Evolutionary conservation across 2,329 filamentous ascomycete species (phyloP), one percentile per base, ranked within the genome.

Genomic region (Colletotrichum kahawae): DNA sequence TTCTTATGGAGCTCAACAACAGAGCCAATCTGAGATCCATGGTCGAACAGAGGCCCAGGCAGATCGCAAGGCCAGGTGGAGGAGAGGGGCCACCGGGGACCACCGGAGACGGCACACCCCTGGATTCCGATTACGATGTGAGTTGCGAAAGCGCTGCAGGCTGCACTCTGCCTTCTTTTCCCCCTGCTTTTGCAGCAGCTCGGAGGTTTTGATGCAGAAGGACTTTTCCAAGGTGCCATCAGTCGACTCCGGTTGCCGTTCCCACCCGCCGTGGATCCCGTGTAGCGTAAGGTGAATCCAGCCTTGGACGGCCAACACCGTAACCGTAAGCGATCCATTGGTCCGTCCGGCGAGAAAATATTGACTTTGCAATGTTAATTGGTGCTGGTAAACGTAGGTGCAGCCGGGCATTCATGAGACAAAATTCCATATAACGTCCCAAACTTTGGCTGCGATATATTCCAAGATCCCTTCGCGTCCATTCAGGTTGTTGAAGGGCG

Each of bases 21-120:
- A 48, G 31, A 66, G 70, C 59, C 74, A 73, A 75, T 68, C 48
- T 74, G 70, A 70, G 74, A 74, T 69, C 36, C 70, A 70, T 74
- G 48, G 59, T 74, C 59, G 57, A 65, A 72, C 34, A 57, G 54
- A 34, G 72, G 51, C 63, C 69, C 63, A 38, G 48, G 36, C 33
- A 67, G 69, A 75, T 75, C 69, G 69, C 57, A 56, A 29, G 57
- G 56, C 57, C 68, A 34, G 63, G 63, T 62, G 51, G 68, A 60
- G 67, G 56, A 54, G 59, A 38, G 59, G 68, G 63, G 56, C 62
- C 33, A 62, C 68, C 71, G 72, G 72, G 63, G 68, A 66, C 71
- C 62, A 74, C 71, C 54, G 70, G 60, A 60, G 36, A 36, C 56
- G 38, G 56, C 54, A 66, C 62, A 67, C 34, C 68, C 68, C 56